These are phyloP conservation scores for Leptodermis oblonga DNA, from an alignment of 257 asterid species.

Conservation along the genomic window DNA sequence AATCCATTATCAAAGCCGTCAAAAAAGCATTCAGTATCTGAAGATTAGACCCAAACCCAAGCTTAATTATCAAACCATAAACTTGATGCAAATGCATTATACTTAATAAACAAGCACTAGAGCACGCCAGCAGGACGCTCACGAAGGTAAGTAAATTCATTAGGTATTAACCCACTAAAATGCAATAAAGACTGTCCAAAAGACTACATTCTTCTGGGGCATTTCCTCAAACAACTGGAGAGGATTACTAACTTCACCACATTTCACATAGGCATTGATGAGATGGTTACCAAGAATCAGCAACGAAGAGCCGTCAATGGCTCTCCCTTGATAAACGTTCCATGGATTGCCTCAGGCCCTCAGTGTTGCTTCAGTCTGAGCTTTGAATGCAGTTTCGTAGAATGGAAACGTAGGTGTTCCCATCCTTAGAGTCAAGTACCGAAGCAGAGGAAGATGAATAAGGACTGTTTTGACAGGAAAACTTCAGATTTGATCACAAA, in stretches of 20 bases:
- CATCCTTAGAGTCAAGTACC: slow-evolving; percentile 5
- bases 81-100: slow-evolving; percentile 45
- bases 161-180: slow-evolving; percentile 37
- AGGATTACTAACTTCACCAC: slow-evolving; percentile 34
- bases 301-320: slow-evolving; percentile 23
- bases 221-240: slow-evolving; percentile 62
- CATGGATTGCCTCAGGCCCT: slow-evolving; percentile 44
- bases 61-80: slow-evolving; percentile 41
- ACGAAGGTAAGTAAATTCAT: slow-evolving; percentile 72
- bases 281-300: slow-evolving; percentile 51
- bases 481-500: neutral
- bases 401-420: too few species aligned
- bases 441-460: neutral
- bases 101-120: slow-evolving; percentile 36
- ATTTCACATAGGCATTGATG: slow-evolving; percentile 47
- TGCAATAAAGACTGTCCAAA: slow-evolving; percentile 70
- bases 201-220: slow-evolving; percentile 57
- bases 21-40: slow-evolving; percentile 51
- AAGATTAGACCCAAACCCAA: slow-evolving; percentile 56
- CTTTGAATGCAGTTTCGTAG: slow-evolving; percentile 36
- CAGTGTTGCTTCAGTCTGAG: slow-evolving; percentile 30
- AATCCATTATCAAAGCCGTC: slow-evolving; percentile 51
- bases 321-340: slow-evolving; percentile 37
- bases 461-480: neutral
- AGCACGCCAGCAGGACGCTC: slow-evolving; percentile 64